These are phyloP conservation scores for Leucoagaricus sp. DNA, from an alignment of 1,284 basidiomycete species.

Conservation along the genomic window DNA sequence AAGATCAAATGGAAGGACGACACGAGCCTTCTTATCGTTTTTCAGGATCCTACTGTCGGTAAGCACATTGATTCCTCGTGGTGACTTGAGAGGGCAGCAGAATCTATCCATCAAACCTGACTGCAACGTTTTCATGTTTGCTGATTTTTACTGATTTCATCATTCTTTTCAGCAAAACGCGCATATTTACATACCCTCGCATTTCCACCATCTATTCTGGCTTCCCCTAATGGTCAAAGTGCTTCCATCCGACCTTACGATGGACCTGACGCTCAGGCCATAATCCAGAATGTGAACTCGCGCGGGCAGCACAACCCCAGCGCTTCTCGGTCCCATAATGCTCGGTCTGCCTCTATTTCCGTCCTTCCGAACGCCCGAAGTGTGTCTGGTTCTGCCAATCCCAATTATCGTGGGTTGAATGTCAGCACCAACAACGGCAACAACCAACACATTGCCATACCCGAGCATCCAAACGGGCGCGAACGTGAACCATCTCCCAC, in stretches of 20 bases:
- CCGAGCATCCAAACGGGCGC: constrained; percentile 54
- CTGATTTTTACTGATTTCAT: constrained; percentile 7
- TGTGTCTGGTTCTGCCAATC: constrained; percentile 35
- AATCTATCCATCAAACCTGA: constrained; percentile 2
- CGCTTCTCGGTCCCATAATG: constrained; percentile 66
- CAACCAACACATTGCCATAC: constrained; percentile 47
- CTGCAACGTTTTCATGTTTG: not conserved
- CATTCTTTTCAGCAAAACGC: constrained; percentile 61
- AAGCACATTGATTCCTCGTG: constrained; percentile 36
- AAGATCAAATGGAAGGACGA: constrained; percentile 99
- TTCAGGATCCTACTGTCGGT: constrained; percentile 84
- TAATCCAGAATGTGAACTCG: constrained; percentile 87
- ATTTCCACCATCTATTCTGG: constrained; percentile 76
- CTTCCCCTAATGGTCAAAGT: constrained; percentile 51
- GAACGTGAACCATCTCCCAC: constrained; percentile 77
- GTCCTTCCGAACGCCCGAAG: constrained; percentile 54
- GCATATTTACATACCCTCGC: constrained; percentile 91
- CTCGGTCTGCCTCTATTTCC: constrained; percentile 69
- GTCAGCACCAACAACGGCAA: constrained; percentile 36
- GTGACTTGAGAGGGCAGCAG: not conserved
- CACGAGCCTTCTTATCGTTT: constrained; percentile 93
- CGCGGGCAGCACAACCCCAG: constrained; percentile 64
- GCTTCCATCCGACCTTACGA: constrained; percentile 88
- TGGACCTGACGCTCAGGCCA: constrained; percentile 86
- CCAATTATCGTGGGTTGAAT: constrained; percentile 41